A percentile compares a stretch with the other conserved stretches of the same genome.
phyloP scores from a whole-genome alignment of 768 basidiomycete species.

The Gymnopilus dilepis region DNA sequence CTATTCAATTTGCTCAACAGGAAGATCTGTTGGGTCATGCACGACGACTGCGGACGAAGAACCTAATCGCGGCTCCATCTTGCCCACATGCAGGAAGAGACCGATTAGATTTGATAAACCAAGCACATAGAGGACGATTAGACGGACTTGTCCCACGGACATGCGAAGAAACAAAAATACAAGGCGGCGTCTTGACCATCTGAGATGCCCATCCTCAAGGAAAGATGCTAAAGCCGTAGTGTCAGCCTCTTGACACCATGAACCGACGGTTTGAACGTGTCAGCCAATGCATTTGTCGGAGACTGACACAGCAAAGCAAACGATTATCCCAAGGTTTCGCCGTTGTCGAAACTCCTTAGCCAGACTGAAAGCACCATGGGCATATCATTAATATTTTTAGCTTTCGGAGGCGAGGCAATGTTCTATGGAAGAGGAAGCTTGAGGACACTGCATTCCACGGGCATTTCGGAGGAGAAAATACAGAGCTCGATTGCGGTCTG shows the following conservation, averaged over 20 bases:
- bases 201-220: background rate
- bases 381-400: background rate
- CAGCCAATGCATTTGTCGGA: background rate
- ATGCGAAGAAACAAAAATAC: conserved; percentile 3
- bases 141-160: conserved; percentile 16
- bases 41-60: conserved; percentile 21
- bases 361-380: background rate
- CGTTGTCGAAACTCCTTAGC: background rate
- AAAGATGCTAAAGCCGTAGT: background rate
- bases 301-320: background rate
- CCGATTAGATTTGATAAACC: conserved; percentile 12
- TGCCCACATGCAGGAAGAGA: conserved; percentile 13
- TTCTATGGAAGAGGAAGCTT: background rate
- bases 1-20: background rate
- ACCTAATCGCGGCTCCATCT: conserved; percentile 21
- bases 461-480: background rate
- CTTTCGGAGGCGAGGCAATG: conserved; percentile 3
- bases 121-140: conserved; percentile 8
- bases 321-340: background rate
- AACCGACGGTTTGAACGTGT: background rate
- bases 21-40: conserved; percentile 7
- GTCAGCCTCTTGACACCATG: background rate
- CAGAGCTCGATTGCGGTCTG: background rate
- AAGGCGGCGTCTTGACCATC: conserved; percentile 5
- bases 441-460: background rate